A percentile compares a stretch with the other conserved stretches of the same genome.
Conservation (phyloP, 169 alveolate species). For the Cryptosporidium ubiquitum region DNA sequence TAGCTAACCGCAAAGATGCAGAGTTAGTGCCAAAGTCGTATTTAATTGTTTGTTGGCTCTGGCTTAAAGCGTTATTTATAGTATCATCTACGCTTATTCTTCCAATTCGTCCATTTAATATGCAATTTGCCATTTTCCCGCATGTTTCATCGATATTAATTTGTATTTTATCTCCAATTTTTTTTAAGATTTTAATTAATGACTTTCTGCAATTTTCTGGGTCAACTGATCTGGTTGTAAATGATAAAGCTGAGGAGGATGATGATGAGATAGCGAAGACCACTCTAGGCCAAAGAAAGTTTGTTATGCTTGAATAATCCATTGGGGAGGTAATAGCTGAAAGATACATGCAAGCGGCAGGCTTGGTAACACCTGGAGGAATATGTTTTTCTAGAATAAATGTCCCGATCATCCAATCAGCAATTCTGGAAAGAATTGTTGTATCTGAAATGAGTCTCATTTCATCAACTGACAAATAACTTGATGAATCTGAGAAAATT, state of each 20-base stretch:
- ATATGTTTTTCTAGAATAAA: conserved; percentile 65
- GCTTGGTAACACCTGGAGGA: conserved; percentile 73
- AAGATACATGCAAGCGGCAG: conserved; percentile 68
- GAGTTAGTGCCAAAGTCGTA: conserved; percentile 59
- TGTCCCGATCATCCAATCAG: conserved; percentile 72
- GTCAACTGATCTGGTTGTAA: conserved; percentile 57
- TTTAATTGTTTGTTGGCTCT: conserved; percentile 14
- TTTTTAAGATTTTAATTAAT: conserved; percentile 21
- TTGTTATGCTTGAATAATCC: conserved; percentile 49
- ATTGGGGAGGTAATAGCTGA: conserved; percentile 65
- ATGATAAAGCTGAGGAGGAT: conserved; percentile 61
- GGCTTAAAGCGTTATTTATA: conserved; percentile 39
- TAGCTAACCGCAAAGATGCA: conserved; percentile 57
- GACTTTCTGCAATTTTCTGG: conserved; percentile 73
- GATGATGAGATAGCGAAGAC: conserved; percentile 65
- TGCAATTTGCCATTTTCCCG: conserved; percentile 68
- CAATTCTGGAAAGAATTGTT: conserved; percentile 48
- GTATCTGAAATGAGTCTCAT: conserved; percentile 63
- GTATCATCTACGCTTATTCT: conserved; percentile 67
- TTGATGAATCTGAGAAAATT: conserved; percentile 23
- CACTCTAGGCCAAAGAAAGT: conserved; percentile 63
- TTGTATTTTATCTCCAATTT: conserved; percentile 51
- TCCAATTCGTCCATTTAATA: conserved; percentile 46
- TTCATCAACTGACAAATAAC: conserved; percentile 59
- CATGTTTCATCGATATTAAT: conserved; percentile 72